phyloP scores from a whole-genome alignment of 768 basidiomycete species.

The Erythrobasidium yunnanense region DNA sequence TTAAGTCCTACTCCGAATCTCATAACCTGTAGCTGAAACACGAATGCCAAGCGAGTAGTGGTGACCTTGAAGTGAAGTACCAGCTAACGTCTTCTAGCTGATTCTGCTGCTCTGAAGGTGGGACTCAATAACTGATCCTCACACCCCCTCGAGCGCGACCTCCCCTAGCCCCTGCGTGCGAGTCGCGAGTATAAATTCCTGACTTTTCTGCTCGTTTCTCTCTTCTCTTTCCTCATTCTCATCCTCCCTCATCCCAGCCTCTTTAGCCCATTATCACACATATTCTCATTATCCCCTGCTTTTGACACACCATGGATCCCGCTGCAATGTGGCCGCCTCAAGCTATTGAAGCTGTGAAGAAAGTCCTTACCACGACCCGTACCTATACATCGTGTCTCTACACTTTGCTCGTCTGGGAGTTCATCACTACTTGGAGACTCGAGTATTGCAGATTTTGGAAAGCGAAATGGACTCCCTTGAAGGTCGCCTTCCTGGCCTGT shows the following conservation, averaged over 20 bases:
- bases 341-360: not conserved
- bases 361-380: not conserved
- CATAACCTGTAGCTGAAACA: too few relatives aligned
- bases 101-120: too few relatives aligned
- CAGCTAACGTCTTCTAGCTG: too few relatives aligned
- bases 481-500: not conserved
- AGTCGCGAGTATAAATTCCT: too few relatives aligned
- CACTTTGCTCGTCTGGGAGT: not conserved
- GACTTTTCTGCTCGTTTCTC: too few relatives aligned
- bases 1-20: too few relatives aligned
- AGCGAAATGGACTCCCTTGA: not conserved
- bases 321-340: not conserved
- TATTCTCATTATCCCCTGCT: not conserved
- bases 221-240: not conserved
- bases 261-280: not conserved
- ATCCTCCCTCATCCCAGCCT: not conserved
- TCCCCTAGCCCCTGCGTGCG: too few relatives aligned
- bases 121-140: too few relatives aligned
- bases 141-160: too few relatives aligned
- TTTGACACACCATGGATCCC: not conserved
- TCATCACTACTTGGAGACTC: not conserved
- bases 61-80: too few relatives aligned
- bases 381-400: not conserved
- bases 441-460: not conserved
- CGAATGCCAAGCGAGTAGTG: too few relatives aligned